Evolutionary conservation across 129 eudicot genomes (phyloP), one percentile per base, ranked within the genome.

Genomic region (Helianthus tuberosus): DNA sequence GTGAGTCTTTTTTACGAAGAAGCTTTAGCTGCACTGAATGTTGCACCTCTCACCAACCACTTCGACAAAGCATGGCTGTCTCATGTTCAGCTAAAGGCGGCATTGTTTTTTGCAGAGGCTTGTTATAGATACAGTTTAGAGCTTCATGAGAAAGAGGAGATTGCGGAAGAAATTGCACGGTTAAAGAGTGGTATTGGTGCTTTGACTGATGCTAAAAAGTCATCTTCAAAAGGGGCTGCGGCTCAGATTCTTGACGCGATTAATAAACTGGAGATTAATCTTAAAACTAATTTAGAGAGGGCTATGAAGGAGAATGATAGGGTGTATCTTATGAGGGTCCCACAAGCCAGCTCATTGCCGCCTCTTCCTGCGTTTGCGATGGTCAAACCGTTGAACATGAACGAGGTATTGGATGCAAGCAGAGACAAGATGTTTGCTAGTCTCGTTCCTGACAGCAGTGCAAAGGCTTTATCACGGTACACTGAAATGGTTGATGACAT

Each of bases 401-500:
- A 69, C 36, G 99, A 94, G 65, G 89, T 89, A 11, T 55, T 94
- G 78, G 99, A 94, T 78, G 99, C 97, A 12, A 94, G 96, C 82
- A 85, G 72, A 76, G 97, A 88, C 48, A 94, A 85, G 75, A 84
- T 94, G 96, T 94, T 94, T 84, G 91, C 92, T 12, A 86, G 90
- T 82, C 91, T 94, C 68, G 97, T 94, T 78, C 99, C 99, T 29
- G 99, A 94, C 79, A 94, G 81, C 81, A 91, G 96, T 69, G 93
- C 96, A 4, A 94, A 94, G 74, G 96, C 97, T 58, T 91, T 94
- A 39, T 94, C 99, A 14, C 87, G 97, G 80, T 94, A 94, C 79
- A 94, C 99, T 2, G 96, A 94, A 80, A 91, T 94, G 99, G 96
- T 94, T 68, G 99, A 94, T 85, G 97, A 88, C 11, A 64, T 94